Evolutionary conservation across 176 grass and related monocot species (phyloP), one percentile per base, ranked within the genome.

Genomic region (Thinopyrum elongatum): DNA sequence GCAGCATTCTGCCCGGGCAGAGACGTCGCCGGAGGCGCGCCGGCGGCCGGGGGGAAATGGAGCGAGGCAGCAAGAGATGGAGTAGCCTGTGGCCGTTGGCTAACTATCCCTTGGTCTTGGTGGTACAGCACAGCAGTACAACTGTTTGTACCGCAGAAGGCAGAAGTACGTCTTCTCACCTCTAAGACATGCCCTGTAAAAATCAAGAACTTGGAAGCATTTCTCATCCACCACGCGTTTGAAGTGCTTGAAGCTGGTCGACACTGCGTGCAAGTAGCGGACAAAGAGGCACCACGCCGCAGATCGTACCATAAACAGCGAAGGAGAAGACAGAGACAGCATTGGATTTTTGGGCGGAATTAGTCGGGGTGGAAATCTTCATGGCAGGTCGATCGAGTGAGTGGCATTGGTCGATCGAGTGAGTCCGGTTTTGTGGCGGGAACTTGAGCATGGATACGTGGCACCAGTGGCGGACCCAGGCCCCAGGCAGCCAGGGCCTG

Each of bases 1-100:
- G 81, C 59, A 87, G 67, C 89, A 91, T 91, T 68, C 34, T 76
- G 29, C 46, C 34, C 29, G n/a, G 46, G 22, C 29, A 3, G 60
- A n/a, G 19, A 76, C 84, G 33, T 72, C 39, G 61, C 60, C 76
- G 77, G 77, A 59, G 60, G 60, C 82, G 83, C 71, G 83, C 79
- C 82, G 75, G 67, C 34, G 85, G 67, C 21, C 47, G 39, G 47
- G 59, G 67, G 63, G 38, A 21, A 70, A 53, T 22, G 76, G 81
- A 33, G 82, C 42, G 27, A 26, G 27, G 6, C 19, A 1, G 34
- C 19, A 1, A 57, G 51, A 14, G 27, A 36, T 11, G 84, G 22
- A 80, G 78, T 63, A 76, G 57, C 29, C 7, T 49, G 36, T 44
- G 53, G 68, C 53, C 34, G 36, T 16, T 22, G 76, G 76, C 10